These are phyloP conservation scores for Apophysomyces elegans DNA, from an alignment of 371 early-diverging fungal species.

Conservation along the genomic window DNA sequence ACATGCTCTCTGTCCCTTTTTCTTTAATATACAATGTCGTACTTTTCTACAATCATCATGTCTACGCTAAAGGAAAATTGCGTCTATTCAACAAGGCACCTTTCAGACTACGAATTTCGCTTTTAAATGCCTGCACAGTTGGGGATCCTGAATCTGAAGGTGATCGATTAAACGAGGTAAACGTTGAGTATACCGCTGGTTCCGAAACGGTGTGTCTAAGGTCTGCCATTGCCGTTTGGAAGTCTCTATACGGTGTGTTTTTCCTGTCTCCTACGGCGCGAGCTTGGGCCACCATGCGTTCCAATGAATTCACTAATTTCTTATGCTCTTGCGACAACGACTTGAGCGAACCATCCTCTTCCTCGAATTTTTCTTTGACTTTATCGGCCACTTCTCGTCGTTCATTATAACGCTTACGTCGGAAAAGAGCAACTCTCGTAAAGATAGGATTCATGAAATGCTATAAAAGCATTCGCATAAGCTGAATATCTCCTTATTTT, in stretches of 20 bases:
- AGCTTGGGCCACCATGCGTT: constrained; percentile 7
- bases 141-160: constrained; percentile 22
- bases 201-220: constrained; percentile 14
- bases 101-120: constrained; percentile 36
- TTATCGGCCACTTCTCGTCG: constrained; percentile 7
- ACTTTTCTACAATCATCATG: too few relatives aligned
- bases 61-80: constrained; percentile 29
- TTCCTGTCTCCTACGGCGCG: not conserved
- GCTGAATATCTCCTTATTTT: not conserved
- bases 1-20: too few relatives aligned
- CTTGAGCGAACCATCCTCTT: not conserved
- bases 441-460: constrained; percentile 24
- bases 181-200: constrained; percentile 17
- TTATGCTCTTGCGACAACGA: constrained; percentile 14
- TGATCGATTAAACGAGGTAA: constrained; percentile 13
- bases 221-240: constrained; percentile 15
- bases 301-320: constrained; percentile 1
- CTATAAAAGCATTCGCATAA: constrained; percentile 8
- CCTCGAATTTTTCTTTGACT: constrained; percentile 13
- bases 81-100: constrained; percentile 35
- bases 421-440: constrained; percentile 18
- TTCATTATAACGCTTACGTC: constrained; percentile 24
- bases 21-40: too few relatives aligned
- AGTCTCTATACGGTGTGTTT: constrained; percentile 15
- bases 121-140: constrained; percentile 41